phyloP scores from a whole-genome alignment of 768 basidiomycete genomes.

The Nidularia sp. region DNA sequence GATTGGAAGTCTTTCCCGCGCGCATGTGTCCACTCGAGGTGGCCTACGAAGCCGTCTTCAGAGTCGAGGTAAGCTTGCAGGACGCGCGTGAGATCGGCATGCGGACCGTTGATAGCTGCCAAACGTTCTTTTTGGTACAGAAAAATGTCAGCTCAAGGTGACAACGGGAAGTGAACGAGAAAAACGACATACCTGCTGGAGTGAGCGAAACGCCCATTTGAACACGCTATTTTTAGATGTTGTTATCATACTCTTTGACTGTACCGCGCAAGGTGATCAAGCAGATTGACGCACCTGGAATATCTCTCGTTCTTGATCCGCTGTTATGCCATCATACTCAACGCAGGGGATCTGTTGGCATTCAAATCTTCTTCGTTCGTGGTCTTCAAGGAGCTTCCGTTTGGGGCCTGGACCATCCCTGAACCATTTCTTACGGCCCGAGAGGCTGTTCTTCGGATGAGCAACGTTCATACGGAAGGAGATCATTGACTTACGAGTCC shows the following conservation, averaged over 20 bases:
- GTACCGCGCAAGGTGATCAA: background rate
- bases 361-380: constrained; percentile 28
- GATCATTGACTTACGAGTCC: constrained; percentile 15
- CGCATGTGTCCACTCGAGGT: constrained; percentile 37
- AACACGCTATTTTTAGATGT: constrained; percentile 31
- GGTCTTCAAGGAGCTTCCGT: constrained; percentile 11
- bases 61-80: constrained; percentile 30
- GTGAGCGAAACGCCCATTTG: constrained; percentile 48
- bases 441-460: constrained; percentile 5
- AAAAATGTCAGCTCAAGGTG: background rate
- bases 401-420: constrained; percentile 11
- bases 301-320: constrained; percentile 61
- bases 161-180: background rate
- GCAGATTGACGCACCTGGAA: constrained; percentile 40
- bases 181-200: constrained; percentile 33
- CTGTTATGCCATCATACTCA: constrained; percentile 45
- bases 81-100: constrained; percentile 36
- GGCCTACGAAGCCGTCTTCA: constrained; percentile 27
- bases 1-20: constrained; percentile 45
- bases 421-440: constrained; percentile 19
- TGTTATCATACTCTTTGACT: background rate
- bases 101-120: constrained; percentile 43
- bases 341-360: constrained; percentile 47
- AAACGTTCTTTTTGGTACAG: constrained; percentile 34
- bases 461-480: too few species aligned